A percentile compares a stretch with the other conserved stretches of the same genome.
phyloP scores from a whole-genome alignment of 768 basidiomycete species.

The Hygrophoropsis aurantiaca region DNA sequence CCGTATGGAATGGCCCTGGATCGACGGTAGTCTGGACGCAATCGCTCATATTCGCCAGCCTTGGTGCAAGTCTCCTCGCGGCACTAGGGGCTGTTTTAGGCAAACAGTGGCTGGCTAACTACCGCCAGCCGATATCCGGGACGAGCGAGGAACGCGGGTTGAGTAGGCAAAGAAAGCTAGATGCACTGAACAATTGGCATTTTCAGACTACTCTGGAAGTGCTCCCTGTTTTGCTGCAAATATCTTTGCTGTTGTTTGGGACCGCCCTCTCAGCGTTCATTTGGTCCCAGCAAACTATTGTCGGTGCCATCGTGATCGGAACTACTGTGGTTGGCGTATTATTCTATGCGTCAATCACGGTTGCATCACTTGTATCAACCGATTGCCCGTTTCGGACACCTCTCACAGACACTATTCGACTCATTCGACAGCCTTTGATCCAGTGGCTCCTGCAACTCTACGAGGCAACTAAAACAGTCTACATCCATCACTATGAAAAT shows the following conservation, averaged over 20 bases:
- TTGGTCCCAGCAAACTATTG: not conserved
- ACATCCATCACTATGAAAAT: too few species aligned
- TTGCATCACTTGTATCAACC: constrained; percentile 3
- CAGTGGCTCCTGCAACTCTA: too few species aligned
- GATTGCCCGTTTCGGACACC: constrained; percentile 8
- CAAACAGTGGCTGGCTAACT: too few species aligned
- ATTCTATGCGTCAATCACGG: constrained; percentile 7
- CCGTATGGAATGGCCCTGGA: constrained; percentile 1
- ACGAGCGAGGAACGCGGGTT: constrained; percentile 3
- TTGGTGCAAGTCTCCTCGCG: too few species aligned
- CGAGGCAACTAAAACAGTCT: too few species aligned
- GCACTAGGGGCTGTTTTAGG: too few species aligned
- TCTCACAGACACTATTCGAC: not conserved
- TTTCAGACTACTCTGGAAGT: constrained; percentile 1
- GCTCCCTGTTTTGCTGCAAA: constrained; percentile 6
- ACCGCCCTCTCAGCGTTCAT: constrained; percentile 2
- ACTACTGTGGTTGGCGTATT: not conserved
- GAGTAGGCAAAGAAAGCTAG: too few species aligned
- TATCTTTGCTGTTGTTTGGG: too few species aligned
- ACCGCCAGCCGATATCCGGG: too few species aligned
- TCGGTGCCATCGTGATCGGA: not conserved
- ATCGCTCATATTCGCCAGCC: too few species aligned
- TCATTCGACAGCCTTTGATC: too few species aligned
- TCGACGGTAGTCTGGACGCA: too few species aligned
- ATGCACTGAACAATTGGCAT: constrained; percentile 6